These are phyloP conservation scores for Mycena belliarum DNA, from an alignment of 768 basidiomycete genomes.

Conservation along the genomic window DNA sequence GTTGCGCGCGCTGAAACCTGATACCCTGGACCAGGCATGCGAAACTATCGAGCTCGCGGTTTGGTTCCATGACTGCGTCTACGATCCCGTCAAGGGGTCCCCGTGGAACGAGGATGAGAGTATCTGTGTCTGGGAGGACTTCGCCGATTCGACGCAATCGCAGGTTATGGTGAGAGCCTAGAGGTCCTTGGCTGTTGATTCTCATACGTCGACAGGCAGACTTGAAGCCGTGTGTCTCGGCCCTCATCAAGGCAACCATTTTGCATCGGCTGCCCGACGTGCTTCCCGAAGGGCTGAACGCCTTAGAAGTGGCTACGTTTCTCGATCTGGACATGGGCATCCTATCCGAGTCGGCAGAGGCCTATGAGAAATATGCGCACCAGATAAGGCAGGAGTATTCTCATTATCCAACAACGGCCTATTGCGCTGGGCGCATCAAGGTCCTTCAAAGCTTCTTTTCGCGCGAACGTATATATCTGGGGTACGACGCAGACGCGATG, in stretches of 20 bases:
- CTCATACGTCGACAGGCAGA: background rate
- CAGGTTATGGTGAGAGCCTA: slow-evolving; percentile 3
- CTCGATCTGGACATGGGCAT: slow-evolving; percentile 24
- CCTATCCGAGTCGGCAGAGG: slow-evolving; percentile 8
- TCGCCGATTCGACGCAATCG: slow-evolving; percentile 10
- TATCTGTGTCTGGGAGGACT: slow-evolving; percentile 18
- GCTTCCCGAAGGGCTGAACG: slow-evolving; percentile 2
- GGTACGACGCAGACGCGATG: slow-evolving; percentile 6
- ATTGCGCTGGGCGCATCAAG: slow-evolving; percentile 18
- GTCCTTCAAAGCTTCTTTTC: slow-evolving; percentile 18
- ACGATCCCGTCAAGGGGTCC: slow-evolving; percentile 20
- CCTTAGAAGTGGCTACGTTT: slow-evolving; percentile 10
- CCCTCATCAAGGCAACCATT: slow-evolving; percentile 21
- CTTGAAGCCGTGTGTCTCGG: slow-evolving; percentile 12
- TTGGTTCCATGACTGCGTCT: slow-evolving; percentile 24
- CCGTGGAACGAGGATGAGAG: slow-evolving; percentile 24
- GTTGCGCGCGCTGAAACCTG: slow-evolving; percentile 11
- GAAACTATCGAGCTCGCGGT: slow-evolving; percentile 21
- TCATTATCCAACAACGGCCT: slow-evolving; percentile 11
- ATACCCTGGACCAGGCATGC: background rate
- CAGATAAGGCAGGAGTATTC: slow-evolving; percentile 19
- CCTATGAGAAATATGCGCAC: slow-evolving; percentile 15
- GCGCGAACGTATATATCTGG: slow-evolving; percentile 17
- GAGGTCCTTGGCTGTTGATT: background rate
- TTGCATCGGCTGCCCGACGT: slow-evolving; percentile 12